Conservation (phyloP, 768 basidiomycete genomes). For the Mycena rosella region DNA sequence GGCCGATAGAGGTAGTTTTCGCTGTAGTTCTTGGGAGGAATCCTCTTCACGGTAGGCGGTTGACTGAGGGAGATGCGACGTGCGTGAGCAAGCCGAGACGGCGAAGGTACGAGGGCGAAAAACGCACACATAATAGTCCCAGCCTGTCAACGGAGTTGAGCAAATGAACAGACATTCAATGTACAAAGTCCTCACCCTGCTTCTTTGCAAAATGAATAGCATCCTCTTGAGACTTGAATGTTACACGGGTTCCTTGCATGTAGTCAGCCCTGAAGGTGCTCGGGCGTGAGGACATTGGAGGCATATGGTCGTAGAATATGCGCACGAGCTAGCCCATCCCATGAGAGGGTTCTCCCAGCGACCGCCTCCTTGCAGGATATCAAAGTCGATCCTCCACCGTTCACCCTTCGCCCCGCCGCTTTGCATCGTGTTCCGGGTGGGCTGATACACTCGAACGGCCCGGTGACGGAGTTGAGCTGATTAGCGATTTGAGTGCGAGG, state of each 20-base stretch:
- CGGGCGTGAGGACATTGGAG: constrained; percentile 18
- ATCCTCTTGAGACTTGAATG: constrained; percentile 89
- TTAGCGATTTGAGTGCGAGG: constrained; percentile 10
- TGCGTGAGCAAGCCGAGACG: constrained; percentile 34
- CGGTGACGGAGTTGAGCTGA: constrained; percentile 89
- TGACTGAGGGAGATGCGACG: constrained; percentile 57
- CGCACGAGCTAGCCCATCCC: constrained; percentile 96
- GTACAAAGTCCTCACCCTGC: constrained; percentile 71
- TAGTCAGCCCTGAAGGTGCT: constrained; percentile 82
- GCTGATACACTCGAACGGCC: constrained; percentile 91
- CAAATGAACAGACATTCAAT: constrained; percentile 16
- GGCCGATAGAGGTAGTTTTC: constrained; percentile 93
- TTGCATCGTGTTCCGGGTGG: constrained; percentile 95
- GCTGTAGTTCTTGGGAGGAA: constrained; percentile 89
- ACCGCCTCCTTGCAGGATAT: constrained; percentile 88
- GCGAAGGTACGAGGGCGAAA: constrained; percentile 31
- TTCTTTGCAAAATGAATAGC: constrained; percentile 97
- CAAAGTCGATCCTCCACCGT: constrained; percentile 96
- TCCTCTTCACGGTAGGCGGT: constrained; percentile 69
- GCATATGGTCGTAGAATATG: neutral
- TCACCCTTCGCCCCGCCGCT: constrained; percentile 88
- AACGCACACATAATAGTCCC: constrained; percentile 92
- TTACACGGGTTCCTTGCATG: constrained; percentile 90
- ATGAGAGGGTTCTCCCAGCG: constrained; percentile 99
- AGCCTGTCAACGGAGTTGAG: constrained; percentile 65